These are phyloP conservation scores for Trametes maxima DNA, from an alignment of 768 basidiomycete genomes.

Conservation along the genomic window DNA sequence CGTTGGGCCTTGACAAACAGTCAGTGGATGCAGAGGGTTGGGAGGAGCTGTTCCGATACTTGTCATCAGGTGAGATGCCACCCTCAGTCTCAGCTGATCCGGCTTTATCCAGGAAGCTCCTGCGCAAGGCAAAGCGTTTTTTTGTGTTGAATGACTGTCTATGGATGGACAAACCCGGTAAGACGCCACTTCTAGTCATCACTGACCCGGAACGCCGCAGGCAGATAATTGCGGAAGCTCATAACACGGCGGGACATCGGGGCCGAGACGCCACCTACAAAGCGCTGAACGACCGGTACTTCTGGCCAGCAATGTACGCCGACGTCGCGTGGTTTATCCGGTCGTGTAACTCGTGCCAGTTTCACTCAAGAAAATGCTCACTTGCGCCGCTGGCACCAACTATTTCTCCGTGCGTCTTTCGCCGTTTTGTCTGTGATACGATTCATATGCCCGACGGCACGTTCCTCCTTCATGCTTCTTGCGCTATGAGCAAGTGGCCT, in stretches of 20 bases:
- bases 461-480: neutral
- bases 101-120: neutral
- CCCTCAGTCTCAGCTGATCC: neutral
- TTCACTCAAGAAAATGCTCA: slow-evolving; percentile 28
- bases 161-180: neutral
- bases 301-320: slow-evolving; percentile 25
- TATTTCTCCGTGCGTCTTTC: neutral
- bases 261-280: slow-evolving; percentile 31
- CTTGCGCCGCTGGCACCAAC: slow-evolving; percentile 2
- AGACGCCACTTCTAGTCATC: neutral
- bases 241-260: slow-evolving; percentile 35
- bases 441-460: neutral
- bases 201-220: neutral
- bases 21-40: neutral
- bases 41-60: neutral
- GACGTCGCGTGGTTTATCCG: slow-evolving; percentile 34
- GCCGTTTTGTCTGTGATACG: neutral
- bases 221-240: slow-evolving; percentile 16
- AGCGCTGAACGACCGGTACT: slow-evolving; percentile 10
- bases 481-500: neutral
- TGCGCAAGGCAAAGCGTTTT: neutral
- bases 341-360: slow-evolving; percentile 39
- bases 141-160: neutral
- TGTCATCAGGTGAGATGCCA: neutral
- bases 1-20: neutral